Base-by-base conservation (phyloP, 768 basidiomycete species). In the Russula sp. region DNA sequence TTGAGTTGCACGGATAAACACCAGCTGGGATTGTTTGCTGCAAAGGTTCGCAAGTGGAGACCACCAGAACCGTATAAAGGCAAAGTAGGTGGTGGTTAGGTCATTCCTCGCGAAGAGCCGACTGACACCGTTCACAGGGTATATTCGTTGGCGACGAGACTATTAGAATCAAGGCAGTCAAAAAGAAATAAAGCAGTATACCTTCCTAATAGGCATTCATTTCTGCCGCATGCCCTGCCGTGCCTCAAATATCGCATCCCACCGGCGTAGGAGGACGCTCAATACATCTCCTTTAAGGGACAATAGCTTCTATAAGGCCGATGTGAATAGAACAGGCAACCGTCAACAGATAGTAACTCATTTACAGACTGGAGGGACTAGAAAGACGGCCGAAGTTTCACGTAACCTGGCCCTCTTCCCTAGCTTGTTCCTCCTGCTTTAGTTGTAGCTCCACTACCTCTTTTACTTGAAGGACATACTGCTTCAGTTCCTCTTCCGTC, bases 21-120 rank as follows among this genome's bases (percentile, higher is more conserved):
- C 69, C 76, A 80, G 53, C 73, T 99, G 62, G 94, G 94, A 1
- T 78, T 91, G 67, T 96, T 96, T 72, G 90, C 94, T 0, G 93
- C 95, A 6, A 83, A 85, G 67, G 86, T 98, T 31, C 80, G 94
- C 65, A 82, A 80, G 63, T 88, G 86, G 77, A 83, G 96, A 69
- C 88, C 87, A 68, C 96, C 96, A 22, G 96, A 99, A 72, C 95
- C 94, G 16, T 99, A 98, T 77, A 93, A 98, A 76, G 96, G 94
- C 72, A 98, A 98, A 83, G 94, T 96, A 71, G 56, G 89, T 76
- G 56, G 89, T 76, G 44, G 45, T 31, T 58, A n/a, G 3, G 27
- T 51, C 49, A 39, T 22, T 42, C 37, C 20, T 48, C 42, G n/a
- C 64, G 65, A 44, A 62, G 32, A 16, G 65, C 32, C 49, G 50